Evolutionary conservation across 2,329 filamentous ascomycete species (phyloP).

Genomic region (Fusarium oligoseptatum): DNA sequence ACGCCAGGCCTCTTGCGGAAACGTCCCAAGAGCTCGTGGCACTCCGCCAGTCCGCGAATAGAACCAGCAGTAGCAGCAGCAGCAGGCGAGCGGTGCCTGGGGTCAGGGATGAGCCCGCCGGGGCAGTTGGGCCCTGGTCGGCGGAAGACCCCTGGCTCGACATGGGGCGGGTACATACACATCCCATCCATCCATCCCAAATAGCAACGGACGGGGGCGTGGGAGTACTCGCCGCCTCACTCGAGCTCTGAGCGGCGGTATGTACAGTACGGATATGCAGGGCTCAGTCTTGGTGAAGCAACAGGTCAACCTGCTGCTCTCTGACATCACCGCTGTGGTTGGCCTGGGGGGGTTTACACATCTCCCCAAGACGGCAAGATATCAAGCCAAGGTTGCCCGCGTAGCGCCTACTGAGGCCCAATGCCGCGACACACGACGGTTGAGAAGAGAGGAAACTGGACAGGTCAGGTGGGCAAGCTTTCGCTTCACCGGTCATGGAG

Average conservation of each 20-base stretch:
- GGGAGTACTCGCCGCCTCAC: slow-evolving; percentile 32
- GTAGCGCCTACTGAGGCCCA: slow-evolving; percentile 14
- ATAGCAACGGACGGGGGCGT: slow-evolving; percentile 13
- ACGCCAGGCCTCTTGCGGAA: slow-evolving; percentile 5
- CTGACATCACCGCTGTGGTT: slow-evolving; percentile 43
- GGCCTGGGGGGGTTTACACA: neutral
- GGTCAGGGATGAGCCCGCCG: slow-evolving; percentile 29
- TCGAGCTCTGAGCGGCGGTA: slow-evolving; percentile 13
- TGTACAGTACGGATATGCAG: neutral
- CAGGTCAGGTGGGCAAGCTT: neutral
- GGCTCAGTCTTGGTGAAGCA: slow-evolving; percentile 20
- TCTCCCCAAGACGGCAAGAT: neutral
- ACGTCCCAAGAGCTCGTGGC: slow-evolving; percentile 11
- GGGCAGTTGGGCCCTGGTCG: slow-evolving; percentile 26
- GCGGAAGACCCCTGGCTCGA: slow-evolving; percentile 37
- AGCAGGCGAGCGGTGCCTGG: slow-evolving; percentile 16
- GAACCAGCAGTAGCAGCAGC: slow-evolving; percentile 18
- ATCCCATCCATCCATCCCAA: neutral
- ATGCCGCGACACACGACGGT: neutral
- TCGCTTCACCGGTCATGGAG: slow-evolving; percentile 3
- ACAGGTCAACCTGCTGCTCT: slow-evolving; percentile 20
- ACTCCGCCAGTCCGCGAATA: slow-evolving; percentile 21
- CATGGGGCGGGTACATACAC: slow-evolving; percentile 29
- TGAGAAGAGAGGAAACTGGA: neutral
- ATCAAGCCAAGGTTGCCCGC: neutral